Percentiles rank a stretch among this genome's conserved stretches.
Conservation (phyloP, 495 filamentous ascomycete genomes). For the Xylaria telfairii region DNA sequence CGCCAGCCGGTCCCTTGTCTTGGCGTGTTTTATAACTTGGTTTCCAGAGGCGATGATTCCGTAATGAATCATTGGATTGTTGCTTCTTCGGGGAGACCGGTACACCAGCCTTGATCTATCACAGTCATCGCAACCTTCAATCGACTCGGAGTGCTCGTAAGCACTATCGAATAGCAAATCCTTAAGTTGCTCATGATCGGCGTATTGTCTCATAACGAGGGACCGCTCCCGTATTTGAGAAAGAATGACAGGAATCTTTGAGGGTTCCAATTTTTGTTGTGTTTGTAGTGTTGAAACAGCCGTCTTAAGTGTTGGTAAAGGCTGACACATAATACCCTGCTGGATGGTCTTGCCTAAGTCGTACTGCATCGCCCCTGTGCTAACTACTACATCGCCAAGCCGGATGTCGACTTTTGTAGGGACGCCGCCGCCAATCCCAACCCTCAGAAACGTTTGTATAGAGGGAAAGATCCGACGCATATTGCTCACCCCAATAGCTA, state of each 20-base stretch:
- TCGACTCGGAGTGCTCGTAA: neutral
- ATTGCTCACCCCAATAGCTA: constrained; percentile 43
- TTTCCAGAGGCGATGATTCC: constrained; percentile 36
- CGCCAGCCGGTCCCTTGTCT: constrained; percentile 9
- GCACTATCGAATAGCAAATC: constrained; percentile 3
- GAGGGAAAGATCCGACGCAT: constrained; percentile 43
- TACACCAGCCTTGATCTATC: neutral
- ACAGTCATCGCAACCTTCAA: neutral
- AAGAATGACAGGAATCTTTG: constrained; percentile 24
- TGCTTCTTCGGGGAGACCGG: neutral
- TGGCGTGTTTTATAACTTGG: constrained; percentile 29
- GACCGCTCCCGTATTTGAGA: neutral
- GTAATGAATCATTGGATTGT: constrained; percentile 3
- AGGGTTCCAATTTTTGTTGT: neutral
- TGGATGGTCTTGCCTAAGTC: constrained; percentile 48
- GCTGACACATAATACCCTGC: constrained; percentile 33
- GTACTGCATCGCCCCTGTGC: constrained; percentile 51
- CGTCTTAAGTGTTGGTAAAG: neutral
- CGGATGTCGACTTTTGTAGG: constrained; percentile 46
- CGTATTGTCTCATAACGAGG: neutral
- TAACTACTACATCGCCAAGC: constrained; percentile 54
- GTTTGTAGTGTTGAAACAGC: constrained; percentile 5
- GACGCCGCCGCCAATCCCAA: constrained; percentile 52
- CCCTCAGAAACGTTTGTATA: constrained; percentile 49
- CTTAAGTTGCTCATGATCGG: neutral